phyloP scores from a whole-genome alignment of 345 rosid genomes.

The Conringia planisiliqua region DNA sequence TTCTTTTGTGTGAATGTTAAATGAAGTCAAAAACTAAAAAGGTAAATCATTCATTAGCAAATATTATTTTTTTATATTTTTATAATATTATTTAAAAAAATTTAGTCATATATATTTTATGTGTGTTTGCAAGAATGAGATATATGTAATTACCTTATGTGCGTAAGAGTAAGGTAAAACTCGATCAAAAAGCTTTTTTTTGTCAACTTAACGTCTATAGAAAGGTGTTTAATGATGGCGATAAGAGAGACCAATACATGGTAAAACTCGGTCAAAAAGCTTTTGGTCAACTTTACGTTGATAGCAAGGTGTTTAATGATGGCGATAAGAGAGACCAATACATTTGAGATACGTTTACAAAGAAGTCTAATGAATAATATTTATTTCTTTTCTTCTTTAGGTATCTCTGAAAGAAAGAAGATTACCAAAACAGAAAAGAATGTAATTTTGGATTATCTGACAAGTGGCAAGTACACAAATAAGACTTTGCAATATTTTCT shows the following conservation, averaged over 20 bases:
- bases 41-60: too few relatives aligned
- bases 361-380: background rate
- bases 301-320: too few relatives aligned
- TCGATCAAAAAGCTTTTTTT: conserved; percentile 1
- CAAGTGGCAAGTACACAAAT: conserved; percentile 1
- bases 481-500: background rate
- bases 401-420: conserved; percentile 10
- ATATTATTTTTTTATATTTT: too few relatives aligned
- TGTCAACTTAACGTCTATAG: background rate
- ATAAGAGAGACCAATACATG: background rate
- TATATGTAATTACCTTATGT: background rate
- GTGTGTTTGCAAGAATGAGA: background rate
- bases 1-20: too few relatives aligned
- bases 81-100: too few relatives aligned
- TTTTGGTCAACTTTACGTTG: background rate
- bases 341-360: background rate
- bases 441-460: background rate
- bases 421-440: background rate
- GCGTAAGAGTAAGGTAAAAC: background rate
- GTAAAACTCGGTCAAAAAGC: too few relatives aligned
- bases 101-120: background rate
- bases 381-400: background rate
- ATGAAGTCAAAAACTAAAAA: too few relatives aligned
- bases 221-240: background rate
- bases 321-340: background rate